Base-by-base conservation (phyloP, 108 stramenopile genomes). In the Cyclotella cryptica region DNA sequence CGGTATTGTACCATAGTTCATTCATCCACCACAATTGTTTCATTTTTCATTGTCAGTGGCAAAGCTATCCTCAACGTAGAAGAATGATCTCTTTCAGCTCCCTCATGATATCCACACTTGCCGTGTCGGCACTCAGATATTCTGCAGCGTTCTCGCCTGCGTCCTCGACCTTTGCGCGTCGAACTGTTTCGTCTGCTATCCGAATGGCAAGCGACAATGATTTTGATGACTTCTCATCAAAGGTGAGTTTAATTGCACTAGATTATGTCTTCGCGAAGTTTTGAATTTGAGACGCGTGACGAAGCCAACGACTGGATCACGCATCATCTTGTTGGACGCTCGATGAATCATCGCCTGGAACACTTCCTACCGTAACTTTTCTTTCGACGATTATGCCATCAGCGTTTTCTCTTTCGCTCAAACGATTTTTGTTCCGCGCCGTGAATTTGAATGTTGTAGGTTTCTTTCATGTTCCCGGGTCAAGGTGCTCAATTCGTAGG, bases 401-500 rank as follows among this genome's bases (percentile, higher is more conserved):
- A 19, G 24, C 26, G 24, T 59, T 18, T 28, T 74, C n/a, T 73
- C 11, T 51, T 14, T 8, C 13, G 29, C 26, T 21, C 22, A 14
- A 19, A 15, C 53, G 17, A 74, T 21, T 67, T 28, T 40, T 26
- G 19, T 26, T 28, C 28, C 12, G 21, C 66, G n/a, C 14, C 42
- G 35, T 35, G 46, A 42, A 35, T 69, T 67, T 47, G 21, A 0
- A 76, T 35, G 19, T 67, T 55, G 17, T 49, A 86, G 85, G 80
- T 88, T 14, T 75, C 96, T 19, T 97, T 98, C 84, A 96, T 98
- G 95, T 98, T 98, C 83, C 98, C 98, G 5, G 98, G 95, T 10
- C 96, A 97, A 83, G 96, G 96, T 1, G 96, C 96, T 26, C 96
- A 97, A 76, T 92, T 87, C 69, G 93, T 94, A 15, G 96, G 96